These are phyloP conservation scores for Protomyces inouyei DNA, from an alignment of 1,139 yeast genomes.

Conservation along the genomic window DNA sequence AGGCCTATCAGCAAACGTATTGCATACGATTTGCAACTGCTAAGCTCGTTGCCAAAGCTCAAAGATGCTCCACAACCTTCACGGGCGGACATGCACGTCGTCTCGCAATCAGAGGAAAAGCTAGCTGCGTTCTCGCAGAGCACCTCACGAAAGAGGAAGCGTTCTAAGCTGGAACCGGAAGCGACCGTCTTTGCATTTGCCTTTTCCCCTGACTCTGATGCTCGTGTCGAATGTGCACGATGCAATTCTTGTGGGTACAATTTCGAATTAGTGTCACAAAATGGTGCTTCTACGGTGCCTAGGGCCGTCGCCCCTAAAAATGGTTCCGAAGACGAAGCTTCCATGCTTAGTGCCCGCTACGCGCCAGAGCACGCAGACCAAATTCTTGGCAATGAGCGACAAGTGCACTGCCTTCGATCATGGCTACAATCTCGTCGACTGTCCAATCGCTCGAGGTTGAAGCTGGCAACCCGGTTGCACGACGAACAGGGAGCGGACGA, in stretches of 20 bases:
- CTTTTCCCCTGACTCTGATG: background rate
- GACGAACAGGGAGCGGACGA: background rate
- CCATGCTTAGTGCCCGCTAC: background rate
- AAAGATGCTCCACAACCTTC: conserved; percentile 1
- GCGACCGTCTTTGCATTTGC: no score
- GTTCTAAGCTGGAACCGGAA: background rate
- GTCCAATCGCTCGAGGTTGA: background rate
- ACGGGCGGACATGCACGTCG: background rate
- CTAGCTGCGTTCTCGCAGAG: background rate
- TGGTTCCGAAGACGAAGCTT: background rate
- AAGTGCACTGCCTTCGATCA: conserved; percentile 3
- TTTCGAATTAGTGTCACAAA: background rate
- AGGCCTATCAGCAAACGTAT: background rate
- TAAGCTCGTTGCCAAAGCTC: background rate
- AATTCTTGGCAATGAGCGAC: conserved; percentile 16
- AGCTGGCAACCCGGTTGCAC: background rate
- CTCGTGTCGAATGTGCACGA: background rate
- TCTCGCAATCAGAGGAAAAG: background rate
- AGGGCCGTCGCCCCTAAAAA: background rate
- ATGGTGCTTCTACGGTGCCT: background rate
- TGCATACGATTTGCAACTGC: no score
- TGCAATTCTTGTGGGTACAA: no score
- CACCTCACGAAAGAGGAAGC: background rate
- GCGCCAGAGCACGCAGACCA: conserved; percentile 12
- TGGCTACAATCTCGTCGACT: conserved; percentile 23